Evolutionary conservation across 2,329 filamentous ascomycete species (phyloP), one percentile per base, ranked within the genome.

Genomic region (Fusarium redolens): DNA sequence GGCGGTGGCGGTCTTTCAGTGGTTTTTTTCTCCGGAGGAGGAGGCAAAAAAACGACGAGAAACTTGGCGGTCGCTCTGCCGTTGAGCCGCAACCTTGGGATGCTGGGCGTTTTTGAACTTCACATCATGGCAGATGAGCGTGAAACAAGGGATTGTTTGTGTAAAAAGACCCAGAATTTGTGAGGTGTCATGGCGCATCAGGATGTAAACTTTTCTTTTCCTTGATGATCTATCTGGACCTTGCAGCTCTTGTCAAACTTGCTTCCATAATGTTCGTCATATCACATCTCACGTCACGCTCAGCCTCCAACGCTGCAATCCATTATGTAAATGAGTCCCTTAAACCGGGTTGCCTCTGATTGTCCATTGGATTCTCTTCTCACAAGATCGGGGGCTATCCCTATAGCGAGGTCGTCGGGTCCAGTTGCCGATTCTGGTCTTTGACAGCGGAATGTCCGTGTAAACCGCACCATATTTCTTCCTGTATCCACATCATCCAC

Each of bases 1-100:
- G 64, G 58, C 31, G 41, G 41, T 44, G 59, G 54, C 25, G 25
- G 43, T 44, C 13, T 33, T 33, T 15, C 1, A 12, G 43, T 9
- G 14, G 22, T 15, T 35, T 37, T 43, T 71, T 57, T 43, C 45
- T 50, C n/a, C 31, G 45, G n/a, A 59, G 14, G 51, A 58, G 40
- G 58, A 65, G 51, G 65, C 40, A 72, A 66, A 41, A 52, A 47
- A 59, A 11, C 38, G 38, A 54, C 43, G 65, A 61, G 60, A 43
- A 22, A 72, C 52, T 65, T 73, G 70, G 68, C 55, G 22, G 66
- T 51, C 28, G 64, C 59, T 73, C 47, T 66, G 43, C 69, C 65
- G 69, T 50, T 67, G 70, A 73, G 70, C 69, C 69, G 37, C 69
- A 72, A 44, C 35, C 15, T 58, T 38, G 45, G 50, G 18, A n/a